phyloP scores from a whole-genome alignment of 768 basidiomycete species.

The Calocera cornea region DNA sequence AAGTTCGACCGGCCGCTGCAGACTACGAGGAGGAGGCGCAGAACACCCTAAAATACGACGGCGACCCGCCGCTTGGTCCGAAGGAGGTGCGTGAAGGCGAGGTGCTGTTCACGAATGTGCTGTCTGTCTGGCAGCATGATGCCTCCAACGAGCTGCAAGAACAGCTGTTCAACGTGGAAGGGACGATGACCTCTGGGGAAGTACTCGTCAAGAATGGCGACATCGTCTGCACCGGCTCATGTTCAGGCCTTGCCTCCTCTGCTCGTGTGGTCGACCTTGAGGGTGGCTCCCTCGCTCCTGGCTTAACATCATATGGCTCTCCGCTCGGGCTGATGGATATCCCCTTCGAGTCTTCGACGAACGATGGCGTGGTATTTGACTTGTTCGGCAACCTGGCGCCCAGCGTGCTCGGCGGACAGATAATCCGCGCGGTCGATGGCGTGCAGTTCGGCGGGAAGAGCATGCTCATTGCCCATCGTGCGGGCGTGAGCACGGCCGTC shows the following conservation, averaged over 20 bases:
- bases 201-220: slow-evolving; percentile 43
- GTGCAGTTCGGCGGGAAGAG: slow-evolving; percentile 54
- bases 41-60: slow-evolving; percentile 49
- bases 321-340: slow-evolving; percentile 63
- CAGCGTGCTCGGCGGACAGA: slow-evolving; percentile 24
- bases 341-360: slow-evolving; percentile 44
- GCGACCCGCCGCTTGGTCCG: slow-evolving; percentile 54
- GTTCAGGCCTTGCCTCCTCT: neutral
- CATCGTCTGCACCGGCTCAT: slow-evolving; percentile 36
- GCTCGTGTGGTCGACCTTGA: slow-evolving; percentile 40
- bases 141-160: slow-evolving; percentile 15
- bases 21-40: slow-evolving; percentile 56
- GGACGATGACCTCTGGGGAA: slow-evolving; percentile 15
- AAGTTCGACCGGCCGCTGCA: slow-evolving; percentile 46
- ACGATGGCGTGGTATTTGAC: slow-evolving; percentile 49
- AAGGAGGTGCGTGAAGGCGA: slow-evolving; percentile 23
- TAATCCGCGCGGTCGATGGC: slow-evolving; percentile 59
- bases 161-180: slow-evolving; percentile 6
- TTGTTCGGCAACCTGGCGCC: slow-evolving; percentile 18
- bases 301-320: slow-evolving; percentile 50
- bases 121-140: slow-evolving; percentile 30
- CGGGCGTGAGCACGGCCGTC: slow-evolving; percentile 59
- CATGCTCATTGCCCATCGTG: slow-evolving; percentile 63
- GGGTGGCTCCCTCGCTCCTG: slow-evolving; percentile 55
- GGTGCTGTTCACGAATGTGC: slow-evolving; percentile 55